Conservation (phyloP, 768 basidiomycete species). For the Rhodotorula paludigena region DNA sequence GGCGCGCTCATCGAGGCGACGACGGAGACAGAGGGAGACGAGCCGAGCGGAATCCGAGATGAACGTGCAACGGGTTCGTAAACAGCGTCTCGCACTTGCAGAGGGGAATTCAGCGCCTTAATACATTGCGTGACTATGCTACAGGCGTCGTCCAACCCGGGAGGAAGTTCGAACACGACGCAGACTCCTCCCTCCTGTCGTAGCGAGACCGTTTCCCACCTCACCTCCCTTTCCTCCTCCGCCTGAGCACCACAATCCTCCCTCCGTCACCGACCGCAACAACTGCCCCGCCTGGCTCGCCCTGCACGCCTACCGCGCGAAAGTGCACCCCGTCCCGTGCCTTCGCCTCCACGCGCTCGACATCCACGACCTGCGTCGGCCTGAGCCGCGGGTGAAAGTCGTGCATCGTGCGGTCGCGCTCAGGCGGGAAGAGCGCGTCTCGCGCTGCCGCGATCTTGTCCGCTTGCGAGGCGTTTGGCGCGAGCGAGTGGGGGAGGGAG, state of each 20-base stretch:
- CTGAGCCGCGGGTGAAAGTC: conserved; percentile 15
- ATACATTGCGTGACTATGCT: no score
- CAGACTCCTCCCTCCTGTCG: background rate
- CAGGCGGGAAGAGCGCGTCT: conserved; percentile 6
- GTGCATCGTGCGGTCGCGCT: conserved; percentile 4
- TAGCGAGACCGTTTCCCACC: background rate
- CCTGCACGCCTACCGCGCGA: background rate
- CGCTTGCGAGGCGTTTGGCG: background rate
- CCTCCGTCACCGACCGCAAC: conserved; percentile 10
- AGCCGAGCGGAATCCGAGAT: background rate
- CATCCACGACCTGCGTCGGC: background rate
- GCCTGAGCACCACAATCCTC: background rate
- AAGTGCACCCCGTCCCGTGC: background rate
- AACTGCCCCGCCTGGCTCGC: background rate
- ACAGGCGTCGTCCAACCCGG: no score
- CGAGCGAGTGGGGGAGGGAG: background rate
- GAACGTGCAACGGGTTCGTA: background rate
- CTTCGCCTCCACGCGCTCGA: no score
- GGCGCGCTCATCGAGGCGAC: background rate
- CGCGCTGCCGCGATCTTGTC: background rate
- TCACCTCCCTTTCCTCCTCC: background rate
- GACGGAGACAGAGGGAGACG: background rate
- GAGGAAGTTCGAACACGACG: no score
- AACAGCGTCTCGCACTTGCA: no score
- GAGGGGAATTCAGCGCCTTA: no score